These are phyloP conservation scores for Coniochaeta sp. DNA, from an alignment of 2,329 filamentous ascomycete species.

Conservation along the genomic window DNA sequence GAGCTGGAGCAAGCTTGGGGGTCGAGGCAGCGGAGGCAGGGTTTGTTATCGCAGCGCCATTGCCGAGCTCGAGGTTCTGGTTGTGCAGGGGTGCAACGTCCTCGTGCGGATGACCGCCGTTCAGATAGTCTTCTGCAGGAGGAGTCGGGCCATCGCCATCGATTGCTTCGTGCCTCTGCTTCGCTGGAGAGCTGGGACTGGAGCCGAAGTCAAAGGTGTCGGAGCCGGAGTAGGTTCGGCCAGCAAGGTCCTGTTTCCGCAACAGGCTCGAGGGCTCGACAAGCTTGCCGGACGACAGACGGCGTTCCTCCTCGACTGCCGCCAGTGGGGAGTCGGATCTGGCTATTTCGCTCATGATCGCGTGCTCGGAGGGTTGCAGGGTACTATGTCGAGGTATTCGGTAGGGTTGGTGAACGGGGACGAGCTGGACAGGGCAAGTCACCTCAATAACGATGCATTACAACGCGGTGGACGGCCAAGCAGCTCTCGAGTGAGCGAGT, in stretches of 20 bases:
- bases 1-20: neutral
- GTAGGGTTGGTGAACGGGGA: neutral
- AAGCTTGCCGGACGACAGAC: neutral
- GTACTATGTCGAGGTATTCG: neutral
- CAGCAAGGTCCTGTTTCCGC: neutral
- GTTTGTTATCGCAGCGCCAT: neutral
- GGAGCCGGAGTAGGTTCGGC: constrained; percentile 8
- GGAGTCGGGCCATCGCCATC: constrained; percentile 8
- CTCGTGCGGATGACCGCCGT: constrained; percentile 25
- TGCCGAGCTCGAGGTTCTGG: neutral
- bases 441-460: constrained; percentile 1
- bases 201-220: constrained; percentile 18
- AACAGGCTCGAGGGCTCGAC: neutral
- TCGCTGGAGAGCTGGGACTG: constrained; percentile 7
- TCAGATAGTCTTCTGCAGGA: constrained; percentile 27
- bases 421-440: neutral
- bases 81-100: constrained; percentile 13
- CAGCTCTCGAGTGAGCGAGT: neutral
- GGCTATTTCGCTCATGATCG: neutral
- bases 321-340: neutral
- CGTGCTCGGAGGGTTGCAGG: neutral
- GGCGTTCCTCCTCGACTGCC: neutral
- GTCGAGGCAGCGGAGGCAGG: constrained; percentile 10
- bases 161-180: neutral
- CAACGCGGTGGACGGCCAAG: neutral